Base-by-base conservation (phyloP, 2,329 filamentous ascomycete species). In the Claviceps humidiphila region DNA sequence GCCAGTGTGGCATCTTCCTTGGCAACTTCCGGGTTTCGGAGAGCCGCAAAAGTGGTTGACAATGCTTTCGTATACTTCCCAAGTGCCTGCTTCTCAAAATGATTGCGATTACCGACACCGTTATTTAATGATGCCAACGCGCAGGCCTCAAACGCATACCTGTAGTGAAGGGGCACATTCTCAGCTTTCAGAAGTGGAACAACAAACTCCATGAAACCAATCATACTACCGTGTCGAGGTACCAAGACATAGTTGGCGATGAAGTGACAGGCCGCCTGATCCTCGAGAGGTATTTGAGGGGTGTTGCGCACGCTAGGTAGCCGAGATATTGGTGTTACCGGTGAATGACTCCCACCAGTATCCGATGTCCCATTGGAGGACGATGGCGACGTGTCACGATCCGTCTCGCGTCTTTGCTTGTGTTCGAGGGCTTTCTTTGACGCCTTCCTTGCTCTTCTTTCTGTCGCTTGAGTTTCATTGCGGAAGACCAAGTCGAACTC, bases 401-500 rank as follows among this genome's bases (percentile, higher is more conserved):
- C 24, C 55, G 41, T 24, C 59, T 59, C 52, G 61, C 67, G 47
- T 59, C 64, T 26, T 59, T 55, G 55, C 58, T 66, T 75, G 26
- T 67, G 64, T 13, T 63, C 62, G 39, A 68, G 57, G 1, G 68
- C 66, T 57, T 77, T 80, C 61, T 70, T 74, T 63, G 65, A 76
- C 43, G 75, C 73, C 60, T 76, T 80, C 52, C 75, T 74, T 16
- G 78, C 81, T 60, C 81, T 75, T 55, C 77, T 74, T 60, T 82
- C 81, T 38, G 82, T 84, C 1, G 82, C 81, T 58, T 79, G 77
- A 30, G 83, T 87, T 68, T 87, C 83, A 63, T 87, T 84, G 52
- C 84, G 80, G 59, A 87, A 85, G 51, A 87, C 77, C 24, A 87
- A 68, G 59, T 87, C 84, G 58, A 87, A 85, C 57, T 85, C 82